Percentiles rank a stretch among this genome's conserved stretches.
Evolutionary conservation across 75 land plant genomes (phyloP).

Genomic region (Selaginella moellendorffii): DNA sequence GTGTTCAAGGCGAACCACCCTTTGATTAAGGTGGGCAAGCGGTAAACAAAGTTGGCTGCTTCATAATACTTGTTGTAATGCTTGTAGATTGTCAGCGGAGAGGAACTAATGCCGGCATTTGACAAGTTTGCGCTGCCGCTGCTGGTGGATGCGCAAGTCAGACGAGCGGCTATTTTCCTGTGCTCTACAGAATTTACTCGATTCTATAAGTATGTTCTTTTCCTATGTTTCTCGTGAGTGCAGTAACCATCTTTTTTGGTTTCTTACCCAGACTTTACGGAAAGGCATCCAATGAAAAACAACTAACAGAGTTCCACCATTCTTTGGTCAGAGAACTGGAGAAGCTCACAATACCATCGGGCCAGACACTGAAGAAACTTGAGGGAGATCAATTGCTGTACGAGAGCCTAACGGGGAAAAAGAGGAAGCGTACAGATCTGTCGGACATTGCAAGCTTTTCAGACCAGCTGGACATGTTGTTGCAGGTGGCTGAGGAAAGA

Average conservation of each 20-base stretch:
- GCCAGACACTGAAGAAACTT: background rate
- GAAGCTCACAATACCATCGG: background rate
- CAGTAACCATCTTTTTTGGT: background rate
- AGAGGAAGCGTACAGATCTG: background rate
- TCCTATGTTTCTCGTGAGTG: background rate
- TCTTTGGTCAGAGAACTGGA: background rate
- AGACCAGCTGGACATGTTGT: background rate
- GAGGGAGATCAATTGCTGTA: background rate
- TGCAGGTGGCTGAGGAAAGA: background rate
- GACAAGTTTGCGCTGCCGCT: background rate
- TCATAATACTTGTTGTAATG: background rate
- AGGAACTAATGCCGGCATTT: background rate
- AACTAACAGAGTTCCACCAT: background rate
- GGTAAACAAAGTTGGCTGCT: background rate
- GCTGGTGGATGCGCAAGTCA: background rate
- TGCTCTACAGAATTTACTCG: background rate
- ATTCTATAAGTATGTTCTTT: background rate
- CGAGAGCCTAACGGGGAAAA: background rate
- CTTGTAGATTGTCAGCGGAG: background rate
- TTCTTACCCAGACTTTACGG: background rate
- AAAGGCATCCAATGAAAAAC: background rate
- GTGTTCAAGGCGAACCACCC: background rate
- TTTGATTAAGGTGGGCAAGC: background rate
- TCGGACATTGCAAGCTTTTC: background rate
- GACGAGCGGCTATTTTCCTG: background rate